phyloP scores from a whole-genome alignment of 306 rosid species.

The Sophora flavescens region DNA sequence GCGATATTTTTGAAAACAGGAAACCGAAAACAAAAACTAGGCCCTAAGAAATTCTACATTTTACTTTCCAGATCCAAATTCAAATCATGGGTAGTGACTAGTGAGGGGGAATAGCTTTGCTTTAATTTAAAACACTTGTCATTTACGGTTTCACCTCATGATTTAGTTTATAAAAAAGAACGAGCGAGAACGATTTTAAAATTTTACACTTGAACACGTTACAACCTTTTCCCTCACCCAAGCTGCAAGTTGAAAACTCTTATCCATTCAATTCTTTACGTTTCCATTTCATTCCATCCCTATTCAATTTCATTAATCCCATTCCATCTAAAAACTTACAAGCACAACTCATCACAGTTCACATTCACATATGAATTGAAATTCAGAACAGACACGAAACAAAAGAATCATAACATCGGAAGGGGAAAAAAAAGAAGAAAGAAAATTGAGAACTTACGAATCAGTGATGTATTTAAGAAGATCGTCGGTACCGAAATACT shows the following conservation, averaged over 20 bases:
- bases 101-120: no score
- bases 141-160: no score
- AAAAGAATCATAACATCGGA: background rate
- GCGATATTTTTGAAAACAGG: no score
- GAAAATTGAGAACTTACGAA: slow-evolving; percentile 25
- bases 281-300: background rate
- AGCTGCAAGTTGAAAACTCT: no score
- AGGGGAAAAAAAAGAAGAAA: no score
- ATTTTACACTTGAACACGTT: background rate
- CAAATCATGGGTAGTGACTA: no score
- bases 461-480: slow-evolving; percentile 50
- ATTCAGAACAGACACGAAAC: background rate
- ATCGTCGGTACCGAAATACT: slow-evolving; percentile 35
- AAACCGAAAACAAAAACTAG: no score
- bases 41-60: background rate
- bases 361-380: background rate
- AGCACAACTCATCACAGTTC: background rate
- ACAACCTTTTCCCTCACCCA: background rate
- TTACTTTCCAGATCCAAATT: no score
- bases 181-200: no score
- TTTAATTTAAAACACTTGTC: no score
- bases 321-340: background rate
- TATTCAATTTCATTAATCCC: background rate
- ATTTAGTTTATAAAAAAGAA: no score
- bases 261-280: background rate